Evolutionary conservation across 371 early-diverging fungal genomes (phyloP).

Genomic region (Apophysomyces ossiformis): DNA sequence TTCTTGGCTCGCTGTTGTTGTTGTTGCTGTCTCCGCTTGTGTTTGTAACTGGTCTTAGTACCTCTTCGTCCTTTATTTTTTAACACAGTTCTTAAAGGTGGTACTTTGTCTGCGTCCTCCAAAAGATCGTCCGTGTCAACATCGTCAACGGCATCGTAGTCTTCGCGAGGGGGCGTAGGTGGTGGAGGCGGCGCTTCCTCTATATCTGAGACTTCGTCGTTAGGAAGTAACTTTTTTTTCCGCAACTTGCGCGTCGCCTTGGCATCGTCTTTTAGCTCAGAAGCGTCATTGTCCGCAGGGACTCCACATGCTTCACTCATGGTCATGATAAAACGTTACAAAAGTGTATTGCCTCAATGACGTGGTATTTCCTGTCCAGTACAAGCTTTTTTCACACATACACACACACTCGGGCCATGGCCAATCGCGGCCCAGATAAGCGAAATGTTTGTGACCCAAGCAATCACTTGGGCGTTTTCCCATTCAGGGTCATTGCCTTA

Average conservation of each 20-base stretch:
- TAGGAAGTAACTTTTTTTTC: slow-evolving; percentile 7
- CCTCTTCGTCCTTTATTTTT: slow-evolving; percentile 14
- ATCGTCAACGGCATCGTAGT: slow-evolving; percentile 20
- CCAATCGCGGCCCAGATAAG: too few species aligned
- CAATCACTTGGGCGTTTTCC: too few species aligned
- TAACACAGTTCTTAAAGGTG: slow-evolving; percentile 12
- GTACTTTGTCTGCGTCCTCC: slow-evolving; percentile 17
- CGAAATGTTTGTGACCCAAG: too few species aligned
- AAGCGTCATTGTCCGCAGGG: neutral
- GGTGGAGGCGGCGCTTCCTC: slow-evolving; percentile 11
- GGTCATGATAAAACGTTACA: neutral
- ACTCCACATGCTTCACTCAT: neutral
- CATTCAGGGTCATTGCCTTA: too few species aligned
- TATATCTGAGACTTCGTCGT: slow-evolving; percentile 14
- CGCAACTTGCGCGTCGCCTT: slow-evolving; percentile 19
- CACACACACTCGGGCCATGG: too few species aligned
- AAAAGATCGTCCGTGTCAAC: slow-evolving; percentile 25
- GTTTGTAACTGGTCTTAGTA: neutral
- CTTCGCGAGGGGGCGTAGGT: neutral
- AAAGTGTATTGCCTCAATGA: neutral
- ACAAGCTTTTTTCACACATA: neutral
- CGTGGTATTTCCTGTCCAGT: neutral
- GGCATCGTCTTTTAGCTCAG: neutral
- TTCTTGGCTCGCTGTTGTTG: slow-evolving; percentile 14
- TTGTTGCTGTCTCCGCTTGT: neutral